Percentiles rank a stretch among this genome's conserved stretches.
phyloP scores from a whole-genome alignment of 305 asterid genomes.

The Rubia balearica region DNA sequence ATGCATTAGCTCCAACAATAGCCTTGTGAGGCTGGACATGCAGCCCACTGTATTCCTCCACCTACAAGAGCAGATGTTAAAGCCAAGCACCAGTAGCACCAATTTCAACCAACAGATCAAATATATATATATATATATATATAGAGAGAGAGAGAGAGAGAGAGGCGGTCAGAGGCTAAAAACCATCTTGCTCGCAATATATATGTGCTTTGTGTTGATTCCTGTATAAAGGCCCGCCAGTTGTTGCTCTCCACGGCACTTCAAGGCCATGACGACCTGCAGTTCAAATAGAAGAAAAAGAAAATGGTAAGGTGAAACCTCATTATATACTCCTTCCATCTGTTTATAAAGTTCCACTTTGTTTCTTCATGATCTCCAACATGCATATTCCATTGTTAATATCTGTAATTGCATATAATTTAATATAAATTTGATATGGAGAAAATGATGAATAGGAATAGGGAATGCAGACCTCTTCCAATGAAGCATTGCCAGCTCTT shows the following conservation, averaged over 20 bases:
- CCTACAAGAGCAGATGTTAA: constrained; percentile 40
- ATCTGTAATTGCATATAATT: too few relatives aligned
- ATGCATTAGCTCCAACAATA: constrained; percentile 97
- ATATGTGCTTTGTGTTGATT: constrained; percentile 67
- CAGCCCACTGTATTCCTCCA: constrained; percentile 88
- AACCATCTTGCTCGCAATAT: constrained; percentile 96
- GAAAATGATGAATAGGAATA: neutral
- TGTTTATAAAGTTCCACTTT: too few relatives aligned
- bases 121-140: neutral
- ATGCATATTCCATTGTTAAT: neutral
- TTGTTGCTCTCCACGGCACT: constrained; percentile 80
- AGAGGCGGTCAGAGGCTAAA: constrained; percentile 5
- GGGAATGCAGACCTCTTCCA: constrained; percentile 69
- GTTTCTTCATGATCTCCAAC: neutral
- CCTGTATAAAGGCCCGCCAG: constrained; percentile 80
- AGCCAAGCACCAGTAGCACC: constrained; percentile 12
- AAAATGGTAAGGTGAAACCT: neutral
- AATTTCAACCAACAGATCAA: constrained; percentile 12
- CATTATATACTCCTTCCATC: neutral
- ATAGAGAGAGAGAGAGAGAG: neutral
- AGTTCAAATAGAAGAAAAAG: neutral
- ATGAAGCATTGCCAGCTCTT: constrained; percentile 97
- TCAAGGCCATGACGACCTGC: constrained; percentile 91
- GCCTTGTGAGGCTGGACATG: constrained; percentile 97
- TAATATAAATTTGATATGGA: too few relatives aligned